These are phyloP conservation scores for Austroboletus sp. DNA, from an alignment of 1,284 basidiomycete genomes.

Conservation along the genomic window DNA sequence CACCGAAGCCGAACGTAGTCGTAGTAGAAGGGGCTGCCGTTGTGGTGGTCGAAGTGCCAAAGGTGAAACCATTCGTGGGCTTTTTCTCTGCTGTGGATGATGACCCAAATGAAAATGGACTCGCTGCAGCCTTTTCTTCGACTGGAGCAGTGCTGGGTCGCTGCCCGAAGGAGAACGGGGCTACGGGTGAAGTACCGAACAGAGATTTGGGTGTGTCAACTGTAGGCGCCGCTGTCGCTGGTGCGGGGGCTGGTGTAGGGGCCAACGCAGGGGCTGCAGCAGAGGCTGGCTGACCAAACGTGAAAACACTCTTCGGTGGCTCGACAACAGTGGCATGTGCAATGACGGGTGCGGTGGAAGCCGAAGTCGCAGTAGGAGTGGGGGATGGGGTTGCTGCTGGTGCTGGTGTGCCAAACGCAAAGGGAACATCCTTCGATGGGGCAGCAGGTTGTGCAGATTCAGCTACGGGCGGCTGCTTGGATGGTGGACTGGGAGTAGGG, in stretches of 20 bases:
- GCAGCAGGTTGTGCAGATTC: conserved; percentile 9
- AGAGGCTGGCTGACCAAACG: conserved; percentile 21
- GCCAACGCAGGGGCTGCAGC: conserved; percentile 9
- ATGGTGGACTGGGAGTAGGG: conserved; percentile 1
- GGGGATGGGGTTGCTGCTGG: conserved; percentile 3
- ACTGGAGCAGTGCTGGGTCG: conserved; percentile 15
- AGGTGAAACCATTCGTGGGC: conserved; percentile 25
- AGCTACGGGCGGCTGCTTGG: conserved; percentile 6
- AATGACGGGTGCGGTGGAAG: background rate
- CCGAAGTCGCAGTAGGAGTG: background rate
- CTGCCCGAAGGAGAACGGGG: conserved; percentile 29
- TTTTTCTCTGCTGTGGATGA: conserved; percentile 26
- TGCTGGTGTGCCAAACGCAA: conserved; percentile 15
- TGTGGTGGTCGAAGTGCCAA: conserved; percentile 26
- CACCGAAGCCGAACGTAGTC: conserved; percentile 31
- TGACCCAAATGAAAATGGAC: conserved; percentile 29
- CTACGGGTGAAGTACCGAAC: conserved; percentile 21
- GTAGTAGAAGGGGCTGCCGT: conserved; percentile 21
- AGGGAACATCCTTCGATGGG: conserved; percentile 7
- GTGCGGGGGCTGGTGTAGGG: conserved; percentile 9
- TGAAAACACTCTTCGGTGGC: conserved; percentile 23
- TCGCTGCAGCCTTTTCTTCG: conserved; percentile 21
- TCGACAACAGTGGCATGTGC: conserved; percentile 11
- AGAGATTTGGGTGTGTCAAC: conserved; percentile 22
- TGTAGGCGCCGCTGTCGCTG: conserved; percentile 3